These are phyloP conservation scores for Hsuehochloa calcarea DNA, from an alignment of 176 grass and related monocot species.

Conservation along the genomic window DNA sequence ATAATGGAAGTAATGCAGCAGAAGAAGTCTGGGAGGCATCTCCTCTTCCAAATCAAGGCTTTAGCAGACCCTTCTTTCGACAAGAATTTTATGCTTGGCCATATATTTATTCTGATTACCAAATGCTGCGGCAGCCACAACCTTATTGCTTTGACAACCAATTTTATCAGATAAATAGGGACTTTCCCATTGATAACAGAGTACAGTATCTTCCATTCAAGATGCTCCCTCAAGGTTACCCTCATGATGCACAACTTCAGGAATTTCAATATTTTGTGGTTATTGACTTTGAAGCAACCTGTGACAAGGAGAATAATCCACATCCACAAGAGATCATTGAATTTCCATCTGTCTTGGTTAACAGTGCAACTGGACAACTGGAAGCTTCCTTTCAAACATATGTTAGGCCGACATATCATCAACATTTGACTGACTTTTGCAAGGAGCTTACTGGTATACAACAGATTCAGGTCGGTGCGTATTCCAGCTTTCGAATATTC, in stretches of 20 bases:
- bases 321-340: conserved; percentile 98
- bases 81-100: conserved; percentile 61
- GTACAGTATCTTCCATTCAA: conserved; percentile 66
- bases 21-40: conserved; percentile 52
- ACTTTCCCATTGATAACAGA: conserved; percentile 56
- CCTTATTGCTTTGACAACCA: conserved; percentile 46
- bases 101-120: conserved; percentile 59
- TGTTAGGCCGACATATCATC: conserved; percentile 79
- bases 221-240: conserved; percentile 62
- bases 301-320: conserved; percentile 82
- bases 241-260: conserved; percentile 65
- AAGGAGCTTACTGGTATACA: conserved; percentile 97
- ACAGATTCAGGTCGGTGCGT: conserved; percentile 85
- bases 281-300: conserved; percentile 98
- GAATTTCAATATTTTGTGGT: conserved; percentile 99
- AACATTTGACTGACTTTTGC: conserved; percentile 91
- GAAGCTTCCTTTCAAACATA: conserved; percentile 99
- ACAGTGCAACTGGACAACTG: conserved; percentile 85
- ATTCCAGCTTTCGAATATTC: conserved; percentile 10
- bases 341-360: conserved; percentile 97
- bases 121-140: conserved; percentile 47
- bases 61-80: conserved; percentile 47
- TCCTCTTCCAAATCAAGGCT: conserved; percentile 57
- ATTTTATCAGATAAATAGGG: conserved; percentile 62
- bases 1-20: conserved; percentile 35